Evolutionary conservation across 768 basidiomycete genomes (phyloP).

Genomic region (Hypholoma fasciculare): DNA sequence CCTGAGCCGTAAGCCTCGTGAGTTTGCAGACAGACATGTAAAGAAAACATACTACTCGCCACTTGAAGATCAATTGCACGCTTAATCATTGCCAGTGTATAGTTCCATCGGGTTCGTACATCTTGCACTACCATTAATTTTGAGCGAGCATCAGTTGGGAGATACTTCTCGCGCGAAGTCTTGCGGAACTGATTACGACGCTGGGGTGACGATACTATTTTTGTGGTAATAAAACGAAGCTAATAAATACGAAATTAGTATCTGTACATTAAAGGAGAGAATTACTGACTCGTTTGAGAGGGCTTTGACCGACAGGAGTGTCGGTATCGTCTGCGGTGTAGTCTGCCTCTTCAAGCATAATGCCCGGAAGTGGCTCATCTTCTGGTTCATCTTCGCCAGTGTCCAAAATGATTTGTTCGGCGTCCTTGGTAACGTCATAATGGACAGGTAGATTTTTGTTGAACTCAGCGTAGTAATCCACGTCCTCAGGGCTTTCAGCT

Average conservation of each 20-base stretch:
- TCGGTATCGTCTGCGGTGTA: not conserved
- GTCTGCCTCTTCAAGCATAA: no score
- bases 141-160: not conserved
- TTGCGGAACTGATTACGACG: constrained; percentile 22
- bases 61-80: constrained; percentile 21
- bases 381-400: constrained; percentile 4
- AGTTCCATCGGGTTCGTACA: constrained; percentile 34
- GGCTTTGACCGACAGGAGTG: not conserved
- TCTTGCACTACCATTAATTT: constrained; percentile 30
- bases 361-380: not conserved
- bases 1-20: no score
- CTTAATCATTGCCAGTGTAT: constrained; percentile 32
- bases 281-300: constrained; percentile 9
- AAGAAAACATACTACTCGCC: no score
- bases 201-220: constrained; percentile 31
- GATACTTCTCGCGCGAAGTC: constrained; percentile 9
- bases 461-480: constrained; percentile 23
- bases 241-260: constrained; percentile 5
- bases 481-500: constrained; percentile 24
- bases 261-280: not conserved
- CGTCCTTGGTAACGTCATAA: constrained; percentile 24
- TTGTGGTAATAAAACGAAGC: constrained; percentile 28
- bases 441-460: constrained; percentile 30
- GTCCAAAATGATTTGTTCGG: constrained; percentile 18
- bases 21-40: no score